Evolutionary conservation across 129 eudicot genomes (phyloP).

Genomic region (Helianthus tuberosus): DNA sequence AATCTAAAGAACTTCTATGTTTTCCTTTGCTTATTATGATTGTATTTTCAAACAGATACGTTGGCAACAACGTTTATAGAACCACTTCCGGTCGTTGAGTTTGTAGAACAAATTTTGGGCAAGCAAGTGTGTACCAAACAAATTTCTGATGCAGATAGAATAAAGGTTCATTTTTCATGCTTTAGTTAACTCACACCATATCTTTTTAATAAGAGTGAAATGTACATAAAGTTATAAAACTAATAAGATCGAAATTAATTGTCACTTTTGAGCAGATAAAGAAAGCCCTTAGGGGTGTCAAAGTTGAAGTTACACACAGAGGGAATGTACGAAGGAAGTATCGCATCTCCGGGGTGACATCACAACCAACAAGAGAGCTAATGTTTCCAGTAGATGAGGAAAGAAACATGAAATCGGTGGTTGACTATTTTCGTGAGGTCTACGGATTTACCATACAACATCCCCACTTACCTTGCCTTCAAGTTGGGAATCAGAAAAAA

Average conservation of each 20-base stretch:
- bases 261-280: conserved; percentile 51
- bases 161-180: conserved; percentile 41
- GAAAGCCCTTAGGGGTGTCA: conserved; percentile 80
- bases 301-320: conserved; percentile 86
- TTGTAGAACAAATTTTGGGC: conserved; percentile 70
- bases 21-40: not conserved
- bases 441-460: conserved; percentile 73
- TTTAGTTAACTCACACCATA: not conserved
- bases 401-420: conserved; percentile 68
- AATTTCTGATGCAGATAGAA: conserved; percentile 69
- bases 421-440: conserved; percentile 74
- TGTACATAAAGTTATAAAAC: not conserved
- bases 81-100: conserved; percentile 81
- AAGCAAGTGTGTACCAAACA: conserved; percentile 64
- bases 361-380: conserved; percentile 75
- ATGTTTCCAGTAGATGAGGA: conserved; percentile 85
- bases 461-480: conserved; percentile 81
- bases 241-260: not conserved
- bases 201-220: not conserved
- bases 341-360: conserved; percentile 77
- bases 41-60: conserved; percentile 47
- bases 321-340: conserved; percentile 72
- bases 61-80: conserved; percentile 77
- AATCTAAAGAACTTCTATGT: not conserved
- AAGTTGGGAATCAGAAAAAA: conserved; percentile 74